Conservation (phyloP, 257 asterid species). For the Osmanthus fragrans region DNA sequence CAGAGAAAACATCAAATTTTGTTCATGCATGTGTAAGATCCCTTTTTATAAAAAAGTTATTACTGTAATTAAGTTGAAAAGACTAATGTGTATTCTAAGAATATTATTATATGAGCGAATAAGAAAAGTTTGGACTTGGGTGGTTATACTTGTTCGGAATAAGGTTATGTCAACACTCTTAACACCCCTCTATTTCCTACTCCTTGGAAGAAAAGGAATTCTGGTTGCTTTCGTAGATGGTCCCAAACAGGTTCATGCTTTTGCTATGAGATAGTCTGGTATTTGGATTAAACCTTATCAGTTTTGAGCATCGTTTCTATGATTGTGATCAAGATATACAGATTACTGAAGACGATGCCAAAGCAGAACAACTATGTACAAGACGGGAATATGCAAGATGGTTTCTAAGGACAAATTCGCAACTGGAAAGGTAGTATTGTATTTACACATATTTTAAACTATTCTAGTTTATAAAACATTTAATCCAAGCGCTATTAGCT, state of each 20-base stretch:
- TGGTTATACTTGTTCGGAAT: neutral
- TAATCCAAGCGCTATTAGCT: neutral
- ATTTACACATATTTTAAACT: conserved; percentile 7
- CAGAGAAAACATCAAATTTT: neutral
- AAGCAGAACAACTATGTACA: conserved; percentile 78
- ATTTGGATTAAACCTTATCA: conserved; percentile 14
- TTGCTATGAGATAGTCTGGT: conserved; percentile 10
- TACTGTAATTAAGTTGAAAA: neutral
- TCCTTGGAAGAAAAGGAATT: neutral
- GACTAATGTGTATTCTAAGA: neutral
- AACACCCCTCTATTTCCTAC: neutral
- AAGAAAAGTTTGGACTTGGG: neutral
- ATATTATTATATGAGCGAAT: neutral
- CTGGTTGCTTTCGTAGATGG: neutral
- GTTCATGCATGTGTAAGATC: neutral
- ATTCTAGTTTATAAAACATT: neutral
- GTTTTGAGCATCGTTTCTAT: conserved; percentile 37
- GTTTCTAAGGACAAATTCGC: conserved; percentile 66
- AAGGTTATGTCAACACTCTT: neutral
- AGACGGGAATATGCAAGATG: conserved; percentile 93
- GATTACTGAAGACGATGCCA: conserved; percentile 77
- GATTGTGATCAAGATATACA: conserved; percentile 45
- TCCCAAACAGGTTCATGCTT: conserved; percentile 6
- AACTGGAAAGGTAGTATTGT: conserved; percentile 65
- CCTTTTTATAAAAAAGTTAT: too few relatives aligned